Evolutionary conservation across 306 rosid species (phyloP), one percentile per base, ranked within the genome.

Genomic region (Medicago ruthenica): DNA sequence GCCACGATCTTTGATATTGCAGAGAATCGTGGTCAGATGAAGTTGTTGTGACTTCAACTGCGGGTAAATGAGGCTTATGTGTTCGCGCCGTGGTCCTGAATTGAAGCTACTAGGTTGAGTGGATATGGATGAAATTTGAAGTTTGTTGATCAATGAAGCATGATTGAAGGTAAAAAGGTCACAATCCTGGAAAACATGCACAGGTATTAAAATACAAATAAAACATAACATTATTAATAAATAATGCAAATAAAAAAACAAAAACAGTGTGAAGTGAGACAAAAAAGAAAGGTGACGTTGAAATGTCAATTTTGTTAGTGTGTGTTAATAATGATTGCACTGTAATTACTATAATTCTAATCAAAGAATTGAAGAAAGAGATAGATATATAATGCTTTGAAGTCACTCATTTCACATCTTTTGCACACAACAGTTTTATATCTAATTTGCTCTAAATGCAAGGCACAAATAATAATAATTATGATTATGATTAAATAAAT

Each of bases 381-480:
- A 66, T 16, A 27, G 31, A 27, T 27, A 27, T 27, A 27, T 27
- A 21, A 69, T 77, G 83, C 97, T 91, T 91, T 67, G 77, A 88
- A 87, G 89, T 81, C 80, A 91, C 97, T 89, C 92, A 70, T 79
- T 73, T 67, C 70, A 71, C 51, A 73, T 72, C 61, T 81, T 82
- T 79, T 76, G 45, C 67, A 76, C 27, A 59, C 64, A 51, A 59
- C 41, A 16, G 69, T 78, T 21, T 21, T 44, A 36, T 65, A 67
- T 78, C 1, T 50, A 54, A 50, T 77, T 78, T 82, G 76, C 60
- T 70, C 66, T 53, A 68, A 61, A 83, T 81, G 91, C 83, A 88
- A 85, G 55, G 73, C 64, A 79, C 70, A 70, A 7, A 44, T 15
- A 82, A 82, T 61, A 31, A 61, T 14, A 13, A 14, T 75, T 17